These are phyloP conservation scores for Phytophthora sp. DNA, from an alignment of 352 stramenopile species.

Conservation along the genomic window DNA sequence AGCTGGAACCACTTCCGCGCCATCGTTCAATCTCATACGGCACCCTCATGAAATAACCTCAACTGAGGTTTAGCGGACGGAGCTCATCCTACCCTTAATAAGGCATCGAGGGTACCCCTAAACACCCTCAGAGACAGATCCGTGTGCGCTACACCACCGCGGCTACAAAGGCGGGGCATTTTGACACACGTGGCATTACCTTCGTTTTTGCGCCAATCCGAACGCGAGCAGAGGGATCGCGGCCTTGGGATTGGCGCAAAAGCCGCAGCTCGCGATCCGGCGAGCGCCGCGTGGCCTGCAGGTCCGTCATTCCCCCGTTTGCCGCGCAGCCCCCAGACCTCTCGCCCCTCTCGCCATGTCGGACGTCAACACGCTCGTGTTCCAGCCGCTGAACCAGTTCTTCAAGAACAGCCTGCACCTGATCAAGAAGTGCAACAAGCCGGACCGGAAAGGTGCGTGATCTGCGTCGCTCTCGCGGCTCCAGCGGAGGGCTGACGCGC, in stretches of 20 bases:
- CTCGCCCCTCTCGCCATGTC: constrained; percentile 52
- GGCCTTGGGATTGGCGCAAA: constrained; percentile 22
- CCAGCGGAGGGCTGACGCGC: too few relatives aligned
- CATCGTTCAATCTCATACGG: too few relatives aligned
- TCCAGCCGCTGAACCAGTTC: constrained; percentile 97
- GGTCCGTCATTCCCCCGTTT: constrained; percentile 32
- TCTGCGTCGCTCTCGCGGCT: neutral
- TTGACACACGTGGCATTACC: constrained; percentile 21
- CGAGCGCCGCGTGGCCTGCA: constrained; percentile 28
- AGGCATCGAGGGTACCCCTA: too few relatives aligned
- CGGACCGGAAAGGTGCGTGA: constrained; percentile 95
- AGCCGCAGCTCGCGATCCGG: constrained; percentile 15
- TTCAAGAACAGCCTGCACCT: constrained; percentile 97
- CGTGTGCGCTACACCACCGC: too few relatives aligned
- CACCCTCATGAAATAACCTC: too few relatives aligned
- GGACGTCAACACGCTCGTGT: constrained; percentile 92
- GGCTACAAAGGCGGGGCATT: neutral
- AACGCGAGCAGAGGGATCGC: rapidly evolving
- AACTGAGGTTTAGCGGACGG: too few relatives aligned
- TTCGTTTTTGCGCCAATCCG: constrained; percentile 16
- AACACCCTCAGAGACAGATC: too few relatives aligned
- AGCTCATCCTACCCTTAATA: too few relatives aligned
- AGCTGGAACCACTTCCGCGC: too few relatives aligned
- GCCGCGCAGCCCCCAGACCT: neutral
- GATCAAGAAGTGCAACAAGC: constrained; percentile 99